Evolutionary conservation across 129 eudicot genomes (phyloP), one percentile per base, ranked within the genome.

Genomic region (Apium graveolens): DNA sequence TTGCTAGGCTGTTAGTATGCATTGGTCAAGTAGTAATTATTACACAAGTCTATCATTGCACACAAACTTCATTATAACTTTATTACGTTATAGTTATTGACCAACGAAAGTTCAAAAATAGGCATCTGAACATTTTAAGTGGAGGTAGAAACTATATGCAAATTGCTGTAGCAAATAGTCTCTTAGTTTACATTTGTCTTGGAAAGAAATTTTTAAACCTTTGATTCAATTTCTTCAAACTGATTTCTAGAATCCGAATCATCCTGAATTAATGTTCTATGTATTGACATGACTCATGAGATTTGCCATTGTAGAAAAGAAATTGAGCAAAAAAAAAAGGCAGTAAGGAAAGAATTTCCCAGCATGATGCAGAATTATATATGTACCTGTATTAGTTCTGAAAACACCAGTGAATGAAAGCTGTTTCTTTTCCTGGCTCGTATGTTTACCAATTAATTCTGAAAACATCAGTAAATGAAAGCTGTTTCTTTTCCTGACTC

Each of bases 221-320:
- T 9, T 4, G 17, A 62, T 62, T 11, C 20, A 63, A 26, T 63
- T 27, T 31, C 7, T 8, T 35, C 21, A 9, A 24, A 55, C 65
- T 55, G 65, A 55, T 55, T 55, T 55, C 65, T 9, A 31, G 31
- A 24, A 24, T 21, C 4, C 27, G 21, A 53, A 24, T 53, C 11
- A 5, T 53, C 69, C 69, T n/a, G 35, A 27, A 2, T 35, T 63
- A 5, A 63, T 29, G 3, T 63, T 63, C 7, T 63, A 11, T 63
- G 70, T 20, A 63, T 63, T 63, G 70, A 63, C 70, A 63, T 63
- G 70, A 31, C n/a, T n/a, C n/a, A n/a, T n/a, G n/a, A n/a, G 34
- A 60, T 24, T 62, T 62, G 16, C 13, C 66, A 63, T 13, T 29
- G 70, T 27, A n/a, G n/a, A n/a, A n/a, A n/a, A n/a, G n/a, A n/a